Evolutionary conservation across 2,329 filamentous ascomycete species (phyloP).

Genomic region (Pyricularia sp.): DNA sequence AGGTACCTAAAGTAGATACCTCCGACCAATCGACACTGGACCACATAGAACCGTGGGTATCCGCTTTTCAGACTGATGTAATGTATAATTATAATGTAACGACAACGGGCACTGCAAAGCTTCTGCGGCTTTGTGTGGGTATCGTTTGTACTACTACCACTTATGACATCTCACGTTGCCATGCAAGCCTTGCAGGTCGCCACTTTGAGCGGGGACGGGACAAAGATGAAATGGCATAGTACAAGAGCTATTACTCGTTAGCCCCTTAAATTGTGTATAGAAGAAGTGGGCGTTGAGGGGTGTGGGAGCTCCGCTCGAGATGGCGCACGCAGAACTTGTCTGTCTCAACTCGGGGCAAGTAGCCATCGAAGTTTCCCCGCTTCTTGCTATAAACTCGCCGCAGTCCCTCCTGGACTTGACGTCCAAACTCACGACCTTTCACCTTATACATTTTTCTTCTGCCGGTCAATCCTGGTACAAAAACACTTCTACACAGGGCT

Average conservation of each 20-base stretch:
- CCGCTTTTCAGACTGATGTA: not conserved
- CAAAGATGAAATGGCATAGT: not conserved
- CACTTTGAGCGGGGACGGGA: not conserved
- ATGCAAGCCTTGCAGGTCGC: not conserved
- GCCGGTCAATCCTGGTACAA: not conserved
- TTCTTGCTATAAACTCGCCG: constrained; percentile 1
- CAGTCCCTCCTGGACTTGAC: not conserved
- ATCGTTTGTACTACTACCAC: not conserved
- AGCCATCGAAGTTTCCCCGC: not conserved
- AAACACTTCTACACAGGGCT: not conserved
- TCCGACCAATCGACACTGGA: too few species aligned
- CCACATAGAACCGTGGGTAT: not conserved
- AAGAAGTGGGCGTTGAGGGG: not conserved
- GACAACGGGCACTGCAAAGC: not conserved
- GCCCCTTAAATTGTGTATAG: not conserved
- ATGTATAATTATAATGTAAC: not conserved
- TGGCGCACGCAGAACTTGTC: not conserved
- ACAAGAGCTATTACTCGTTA: not conserved
- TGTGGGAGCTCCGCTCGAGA: not conserved
- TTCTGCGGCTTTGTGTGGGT: not conserved
- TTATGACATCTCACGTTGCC: not conserved
- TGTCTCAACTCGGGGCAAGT: not conserved
- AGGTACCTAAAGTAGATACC: not conserved
- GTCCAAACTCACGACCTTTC: not conserved
- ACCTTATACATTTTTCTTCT: not conserved